These are phyloP conservation scores for Apiotrichum laibachii DNA, from an alignment of 1,284 basidiomycete genomes.

Conservation along the genomic window DNA sequence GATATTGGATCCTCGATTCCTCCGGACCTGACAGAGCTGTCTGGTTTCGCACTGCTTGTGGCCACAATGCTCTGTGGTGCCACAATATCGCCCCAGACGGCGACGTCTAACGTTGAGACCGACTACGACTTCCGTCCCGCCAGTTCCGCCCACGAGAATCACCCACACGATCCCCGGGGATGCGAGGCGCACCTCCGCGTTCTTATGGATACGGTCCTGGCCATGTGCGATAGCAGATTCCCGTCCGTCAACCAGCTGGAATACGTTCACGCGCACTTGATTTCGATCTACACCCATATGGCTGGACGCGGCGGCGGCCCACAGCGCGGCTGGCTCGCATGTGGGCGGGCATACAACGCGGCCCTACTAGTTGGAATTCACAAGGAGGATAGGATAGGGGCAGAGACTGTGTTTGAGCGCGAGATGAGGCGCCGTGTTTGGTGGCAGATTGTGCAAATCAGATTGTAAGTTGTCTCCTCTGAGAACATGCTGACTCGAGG, in stretches of 20 bases:
- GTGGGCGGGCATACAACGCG: slow-evolving; percentile 6
- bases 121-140: too few relatives aligned
- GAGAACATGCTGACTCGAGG: not conserved
- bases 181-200: not conserved
- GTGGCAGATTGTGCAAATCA: slow-evolving; percentile 7
- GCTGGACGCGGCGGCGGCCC: not conserved
- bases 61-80: too few relatives aligned
- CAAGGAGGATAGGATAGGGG: not conserved
- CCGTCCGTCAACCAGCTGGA: not conserved
- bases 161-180: not conserved
- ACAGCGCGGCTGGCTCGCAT: not conserved
- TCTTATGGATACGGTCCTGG: not conserved
- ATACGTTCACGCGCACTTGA: slow-evolving; percentile 4
- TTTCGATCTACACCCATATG: not conserved
- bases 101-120: not conserved
- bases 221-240: slow-evolving; percentile 2
- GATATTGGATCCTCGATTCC: too few relatives aligned
- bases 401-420: slow-evolving; percentile 1
- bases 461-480: not conserved
- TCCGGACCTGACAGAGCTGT: too few relatives aligned
- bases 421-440: slow-evolving; percentile 6
- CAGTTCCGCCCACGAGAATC: too few relatives aligned
- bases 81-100: not conserved
- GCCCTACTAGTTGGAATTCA: slow-evolving; percentile 1
- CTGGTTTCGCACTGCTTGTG: not conserved